Conservation (phyloP, 495 filamentous ascomycete genomes). For the Umbilicaria muhlenbergii region DNA sequence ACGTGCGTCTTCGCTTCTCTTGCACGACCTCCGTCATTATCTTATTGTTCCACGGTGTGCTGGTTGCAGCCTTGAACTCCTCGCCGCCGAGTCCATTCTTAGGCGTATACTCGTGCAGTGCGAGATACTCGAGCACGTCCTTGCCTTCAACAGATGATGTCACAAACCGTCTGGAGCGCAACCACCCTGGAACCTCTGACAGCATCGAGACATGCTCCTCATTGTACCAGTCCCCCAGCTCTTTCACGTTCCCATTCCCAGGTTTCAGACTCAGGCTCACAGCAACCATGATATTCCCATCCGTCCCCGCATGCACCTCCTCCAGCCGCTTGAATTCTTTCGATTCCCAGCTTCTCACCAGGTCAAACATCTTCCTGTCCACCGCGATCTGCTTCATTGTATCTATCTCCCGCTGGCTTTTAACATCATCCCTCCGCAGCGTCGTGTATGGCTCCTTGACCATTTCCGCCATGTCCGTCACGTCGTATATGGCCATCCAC, state of each 20-base stretch:
- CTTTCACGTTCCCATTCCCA: slow-evolving; percentile 33
- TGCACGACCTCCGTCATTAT: slow-evolving; percentile 40
- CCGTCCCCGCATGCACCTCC: slow-evolving; percentile 40
- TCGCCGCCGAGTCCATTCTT: slow-evolving; percentile 46
- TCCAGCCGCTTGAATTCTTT: slow-evolving; percentile 41
- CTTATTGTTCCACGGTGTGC: slow-evolving; percentile 38
- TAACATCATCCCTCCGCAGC: slow-evolving; percentile 45
- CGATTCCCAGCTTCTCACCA: slow-evolving; percentile 35
- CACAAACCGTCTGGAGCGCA: slow-evolving; percentile 47
- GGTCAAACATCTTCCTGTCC: slow-evolving; percentile 50
- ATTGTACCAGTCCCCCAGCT: slow-evolving; percentile 49
- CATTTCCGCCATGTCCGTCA: slow-evolving; percentile 54
- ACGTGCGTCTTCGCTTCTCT: slow-evolving; percentile 38
- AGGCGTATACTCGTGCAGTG: slow-evolving; percentile 55
- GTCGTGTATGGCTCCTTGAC: slow-evolving; percentile 49
- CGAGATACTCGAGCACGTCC: slow-evolving; percentile 37
- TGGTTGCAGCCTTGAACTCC: slow-evolving; percentile 44
- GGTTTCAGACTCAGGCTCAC: slow-evolving; percentile 41
- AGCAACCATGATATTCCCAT: slow-evolving; percentile 45
- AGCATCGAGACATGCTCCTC: slow-evolving; percentile 61
- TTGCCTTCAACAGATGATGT: slow-evolving; percentile 37
- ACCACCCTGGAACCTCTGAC: slow-evolving; percentile 59
- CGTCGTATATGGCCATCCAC: slow-evolving; percentile 69
- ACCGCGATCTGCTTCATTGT: slow-evolving; percentile 64
- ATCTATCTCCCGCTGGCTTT: slow-evolving; percentile 56